Conservation (phyloP, 2,329 filamentous ascomycete genomes). For the Aspergillus sp. region DNA sequence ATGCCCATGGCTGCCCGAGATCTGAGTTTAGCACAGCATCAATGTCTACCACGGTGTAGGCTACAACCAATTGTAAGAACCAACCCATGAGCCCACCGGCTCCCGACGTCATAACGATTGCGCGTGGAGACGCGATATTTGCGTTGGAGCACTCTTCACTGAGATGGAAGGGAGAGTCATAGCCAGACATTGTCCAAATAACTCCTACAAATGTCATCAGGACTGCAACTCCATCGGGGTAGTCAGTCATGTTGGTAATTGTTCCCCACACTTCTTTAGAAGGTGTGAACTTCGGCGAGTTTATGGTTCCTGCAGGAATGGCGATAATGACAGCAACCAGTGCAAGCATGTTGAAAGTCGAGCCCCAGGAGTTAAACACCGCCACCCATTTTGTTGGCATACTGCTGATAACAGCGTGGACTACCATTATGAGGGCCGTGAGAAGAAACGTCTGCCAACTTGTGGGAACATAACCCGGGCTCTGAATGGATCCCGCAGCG, state of each 20-base stretch:
- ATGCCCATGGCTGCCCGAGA: slow-evolving; percentile 69
- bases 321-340: slow-evolving; percentile 66
- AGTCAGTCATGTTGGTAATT: slow-evolving; percentile 67
- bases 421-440: slow-evolving; percentile 65
- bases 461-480: slow-evolving; percentile 64
- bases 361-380: slow-evolving; percentile 67
- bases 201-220: slow-evolving; percentile 71
- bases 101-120: slow-evolving; percentile 68
- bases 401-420: slow-evolving; percentile 67
- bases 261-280: slow-evolving; percentile 63
- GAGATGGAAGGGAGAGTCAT: slow-evolving; percentile 70
- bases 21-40: slow-evolving; percentile 58
- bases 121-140: slow-evolving; percentile 66
- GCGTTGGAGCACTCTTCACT: slow-evolving; percentile 75
- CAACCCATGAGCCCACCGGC: slow-evolving; percentile 68
- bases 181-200: slow-evolving; percentile 69
- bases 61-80: slow-evolving; percentile 71
- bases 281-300: slow-evolving; percentile 58
- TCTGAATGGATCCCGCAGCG: slow-evolving; percentile 66
- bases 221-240: slow-evolving; percentile 65
- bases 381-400: slow-evolving; percentile 72
- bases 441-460: slow-evolving; percentile 69
- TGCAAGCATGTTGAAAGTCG: slow-evolving; percentile 68
- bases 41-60: slow-evolving; percentile 69
- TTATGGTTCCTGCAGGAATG: slow-evolving; percentile 62